Evolutionary conservation across 75 land plant species (phyloP).

Genomic region (Adiantum capillusveneris): DNA sequence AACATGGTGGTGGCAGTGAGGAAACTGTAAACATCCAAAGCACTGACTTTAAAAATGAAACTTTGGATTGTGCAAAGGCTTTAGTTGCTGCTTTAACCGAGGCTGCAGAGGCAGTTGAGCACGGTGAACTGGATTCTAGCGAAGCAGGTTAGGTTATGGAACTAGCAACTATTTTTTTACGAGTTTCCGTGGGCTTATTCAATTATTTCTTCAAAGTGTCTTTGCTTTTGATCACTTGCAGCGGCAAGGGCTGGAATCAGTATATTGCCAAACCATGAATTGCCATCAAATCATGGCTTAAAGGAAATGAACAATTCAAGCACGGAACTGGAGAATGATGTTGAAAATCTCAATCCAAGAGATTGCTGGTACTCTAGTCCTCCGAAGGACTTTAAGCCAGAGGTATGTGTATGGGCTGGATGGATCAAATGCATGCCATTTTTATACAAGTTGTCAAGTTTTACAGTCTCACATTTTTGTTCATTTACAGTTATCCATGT

Average conservation of each 20-base stretch:
- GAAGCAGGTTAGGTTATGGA: slow-evolving; percentile 43
- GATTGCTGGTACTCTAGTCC: slow-evolving; percentile 66
- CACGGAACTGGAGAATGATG: slow-evolving; percentile 19
- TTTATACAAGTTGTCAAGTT: too few relatives aligned
- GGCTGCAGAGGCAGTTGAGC: slow-evolving; percentile 65
- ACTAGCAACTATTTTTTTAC: not conserved
- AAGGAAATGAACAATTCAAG: slow-evolving; percentile 21
- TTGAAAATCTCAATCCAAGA: slow-evolving; percentile 40
- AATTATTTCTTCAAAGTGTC: not conserved
- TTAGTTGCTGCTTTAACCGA: slow-evolving; percentile 50
- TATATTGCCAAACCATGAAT: slow-evolving; percentile 27
- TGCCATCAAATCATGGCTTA: not conserved
- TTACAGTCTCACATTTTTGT: too few relatives aligned
- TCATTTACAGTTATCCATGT: slow-evolving; percentile 65
- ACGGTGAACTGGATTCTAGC: slow-evolving; percentile 42
- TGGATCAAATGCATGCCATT: too few relatives aligned
- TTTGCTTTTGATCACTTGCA: slow-evolving; percentile 10
- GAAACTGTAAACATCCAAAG: not conserved
- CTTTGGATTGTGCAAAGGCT: slow-evolving; percentile 64
- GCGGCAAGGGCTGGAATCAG: slow-evolving; percentile 66
- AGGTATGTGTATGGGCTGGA: too few relatives aligned
- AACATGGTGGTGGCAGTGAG: not conserved
- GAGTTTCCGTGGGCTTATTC: not conserved
- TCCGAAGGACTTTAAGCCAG: slow-evolving; percentile 70
- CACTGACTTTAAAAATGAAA: not conserved